Evolutionary conservation across 129 eudicot genomes (phyloP), one percentile per base, ranked within the genome.

Genomic region (Smallanthus sonchifolius): DNA sequence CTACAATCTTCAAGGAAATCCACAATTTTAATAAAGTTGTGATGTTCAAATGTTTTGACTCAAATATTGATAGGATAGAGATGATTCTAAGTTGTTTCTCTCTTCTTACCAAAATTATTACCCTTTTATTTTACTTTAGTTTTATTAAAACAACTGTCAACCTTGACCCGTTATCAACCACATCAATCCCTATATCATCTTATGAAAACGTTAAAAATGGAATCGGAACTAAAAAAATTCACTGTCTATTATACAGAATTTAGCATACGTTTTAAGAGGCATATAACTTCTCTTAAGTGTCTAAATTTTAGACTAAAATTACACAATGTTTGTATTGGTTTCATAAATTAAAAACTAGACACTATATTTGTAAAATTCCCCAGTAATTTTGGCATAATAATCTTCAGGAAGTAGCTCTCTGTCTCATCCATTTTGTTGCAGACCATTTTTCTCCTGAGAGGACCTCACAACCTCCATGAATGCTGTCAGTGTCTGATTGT

Each of bases 351-450:
- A 15, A 45, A 32, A 7, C 14, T 72, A 32, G 68, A 34, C 67
- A n/a, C 83, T 79, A 19, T 79, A 79, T 57, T 72, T 17, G 30
- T 65, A 52, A 66, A 32, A 42, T 51, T 56, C 67, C 39, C 42
- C 19, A 52, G 30, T 49, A 34, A 49, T 24, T 30, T 42, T 43
- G 57, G 32, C 11, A 45, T 20, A 39, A 63, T 36, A 60, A 47
- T 20, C 11, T 64, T 79, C 77, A 88, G 15, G 74, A 77, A 11
- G 90, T 85, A 42, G 83, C n/a, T 65, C 55, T 80, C 75, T 89
- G 96, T 83, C 96, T 84, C 98, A 93, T 93, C 98, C 98, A 94
- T 72, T 94, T 90, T 48, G 98, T 94, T 34, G 98, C 98, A 36
- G 98, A 94, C 98, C 98, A 94, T 44, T 94, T 94, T 77, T 94